Conservation (phyloP, 305 asterid genomes). For the Andrographis paniculata region DNA sequence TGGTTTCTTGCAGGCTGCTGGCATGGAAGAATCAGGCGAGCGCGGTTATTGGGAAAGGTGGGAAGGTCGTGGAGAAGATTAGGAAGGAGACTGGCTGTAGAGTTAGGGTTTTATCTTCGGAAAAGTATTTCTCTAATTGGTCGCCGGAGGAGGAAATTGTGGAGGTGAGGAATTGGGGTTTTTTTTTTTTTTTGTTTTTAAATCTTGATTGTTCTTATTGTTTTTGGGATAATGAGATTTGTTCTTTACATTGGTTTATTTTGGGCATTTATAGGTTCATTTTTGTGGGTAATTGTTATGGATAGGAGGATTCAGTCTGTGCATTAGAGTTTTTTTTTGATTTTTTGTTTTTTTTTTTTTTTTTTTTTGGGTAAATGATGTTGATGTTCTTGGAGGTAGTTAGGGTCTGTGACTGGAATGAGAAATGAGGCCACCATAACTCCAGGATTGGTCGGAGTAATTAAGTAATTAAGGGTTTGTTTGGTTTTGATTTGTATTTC, state of each 20-base stretch:
- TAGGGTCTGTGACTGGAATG: not conserved
- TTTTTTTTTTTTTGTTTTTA: not conserved
- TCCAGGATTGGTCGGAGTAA: too few relatives aligned
- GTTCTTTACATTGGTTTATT: too few relatives aligned
- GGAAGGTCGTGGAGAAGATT: slow-evolving; percentile 55
- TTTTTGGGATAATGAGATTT: too few relatives aligned
- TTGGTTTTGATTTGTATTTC: too few relatives aligned
- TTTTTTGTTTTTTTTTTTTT: too few relatives aligned
- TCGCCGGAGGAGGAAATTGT: slow-evolving; percentile 44
- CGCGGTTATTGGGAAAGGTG: slow-evolving; percentile 66
- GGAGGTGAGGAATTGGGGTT: slow-evolving; percentile 40
- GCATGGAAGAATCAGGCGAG: slow-evolving; percentile 49
- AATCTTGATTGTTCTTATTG: not conserved
- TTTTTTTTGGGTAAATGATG: too few relatives aligned
- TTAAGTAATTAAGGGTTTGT: too few relatives aligned
- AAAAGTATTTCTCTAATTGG: slow-evolving; percentile 24
- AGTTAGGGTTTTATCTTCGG: slow-evolving; percentile 41
- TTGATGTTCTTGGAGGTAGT: not conserved
- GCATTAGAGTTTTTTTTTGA: too few relatives aligned
- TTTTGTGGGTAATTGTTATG: too few relatives aligned
- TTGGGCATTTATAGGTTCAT: too few relatives aligned
- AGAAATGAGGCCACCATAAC: too few relatives aligned
- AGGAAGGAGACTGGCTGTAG: slow-evolving; percentile 60
- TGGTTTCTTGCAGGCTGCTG: slow-evolving; percentile 51
- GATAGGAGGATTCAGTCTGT: too few relatives aligned